These are phyloP conservation scores for Chamaenerion angustifolium DNA, from an alignment of 345 rosid genomes.

Conservation along the genomic window DNA sequence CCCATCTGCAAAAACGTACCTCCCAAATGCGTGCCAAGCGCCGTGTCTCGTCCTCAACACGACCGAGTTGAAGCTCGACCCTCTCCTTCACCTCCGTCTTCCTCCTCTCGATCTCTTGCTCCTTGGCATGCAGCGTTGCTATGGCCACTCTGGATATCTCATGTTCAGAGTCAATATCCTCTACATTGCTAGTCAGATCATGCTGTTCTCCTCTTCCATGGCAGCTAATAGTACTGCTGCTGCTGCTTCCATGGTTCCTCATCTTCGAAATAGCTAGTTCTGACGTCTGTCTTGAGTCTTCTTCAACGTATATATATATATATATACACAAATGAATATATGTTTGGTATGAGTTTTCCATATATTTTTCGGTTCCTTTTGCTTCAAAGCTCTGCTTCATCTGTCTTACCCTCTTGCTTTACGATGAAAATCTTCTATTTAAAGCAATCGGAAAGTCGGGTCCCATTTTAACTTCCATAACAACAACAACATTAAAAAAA, in stretches of 20 bases:
- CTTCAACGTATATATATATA: too few species aligned
- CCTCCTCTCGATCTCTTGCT: conserved; percentile 77
- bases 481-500: too few species aligned
- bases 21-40: conserved; percentile 59
- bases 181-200: conserved; percentile 4
- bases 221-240: conserved; percentile 27
- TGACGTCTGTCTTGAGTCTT: too few species aligned
- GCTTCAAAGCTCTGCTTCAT: conserved; percentile 21
- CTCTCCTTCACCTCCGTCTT: conserved; percentile 51
- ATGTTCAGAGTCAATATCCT: conserved; percentile 17
- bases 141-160: conserved; percentile 42
- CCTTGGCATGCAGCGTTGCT: conserved; percentile 48
- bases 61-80: conserved; percentile 51
- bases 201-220: conserved; percentile 30
- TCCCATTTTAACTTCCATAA: too few species aligned
- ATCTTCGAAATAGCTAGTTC: neutral
- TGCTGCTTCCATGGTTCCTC: conserved; percentile 13
- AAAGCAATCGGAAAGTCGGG: conserved; percentile 10
- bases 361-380: neutral
- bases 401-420: conserved; percentile 27
- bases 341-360: neutral
- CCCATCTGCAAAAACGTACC: conserved; percentile 12
- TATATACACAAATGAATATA: too few species aligned
- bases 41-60: conserved; percentile 65
- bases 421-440: conserved; percentile 15